Conservation (phyloP, 2,329 filamentous ascomycete species). For the Aspergillus persii region DNA sequence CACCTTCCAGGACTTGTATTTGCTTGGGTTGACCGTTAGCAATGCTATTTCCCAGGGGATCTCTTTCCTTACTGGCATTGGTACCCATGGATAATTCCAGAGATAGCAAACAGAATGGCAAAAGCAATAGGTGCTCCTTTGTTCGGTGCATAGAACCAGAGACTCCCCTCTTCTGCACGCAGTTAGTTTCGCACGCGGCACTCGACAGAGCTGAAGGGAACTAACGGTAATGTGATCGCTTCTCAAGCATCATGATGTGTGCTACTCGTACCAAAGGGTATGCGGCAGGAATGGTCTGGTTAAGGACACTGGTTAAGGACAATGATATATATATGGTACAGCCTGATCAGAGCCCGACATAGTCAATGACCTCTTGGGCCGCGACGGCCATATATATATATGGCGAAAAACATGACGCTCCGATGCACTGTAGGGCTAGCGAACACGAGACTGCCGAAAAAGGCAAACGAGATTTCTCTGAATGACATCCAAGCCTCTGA, state of each 20-base stretch:
- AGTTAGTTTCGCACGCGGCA: slow-evolving; percentile 8
- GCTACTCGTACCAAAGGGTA: neutral
- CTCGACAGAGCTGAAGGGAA: neutral
- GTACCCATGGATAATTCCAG: slow-evolving; percentile 37
- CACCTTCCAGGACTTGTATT: slow-evolving; percentile 42
- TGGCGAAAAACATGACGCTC: neutral
- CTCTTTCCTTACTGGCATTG: slow-evolving; percentile 33
- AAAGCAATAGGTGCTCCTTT: slow-evolving; percentile 43
- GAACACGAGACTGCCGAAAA: slow-evolving; percentile 21
- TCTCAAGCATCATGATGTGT: slow-evolving; percentile 13
- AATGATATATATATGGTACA: neutral
- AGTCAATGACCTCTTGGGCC: neutral
- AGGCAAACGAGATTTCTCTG: slow-evolving; percentile 5
- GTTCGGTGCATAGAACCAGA: slow-evolving; percentile 43
- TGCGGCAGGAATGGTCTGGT: neutral
- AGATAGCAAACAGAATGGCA: slow-evolving; percentile 39
- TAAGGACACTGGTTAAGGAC: neutral
- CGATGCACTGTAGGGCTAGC: slow-evolving; percentile 9
- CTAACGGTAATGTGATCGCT: slow-evolving; percentile 29
- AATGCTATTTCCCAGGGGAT: neutral
- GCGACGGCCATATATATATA: slow-evolving; percentile 2
- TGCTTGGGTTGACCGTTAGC: slow-evolving; percentile 24
- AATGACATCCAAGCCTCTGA: neutral
- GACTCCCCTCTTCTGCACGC: slow-evolving; percentile 30
- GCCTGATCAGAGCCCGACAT: no score